Conservation (phyloP, 2,329 filamentous ascomycete species). For the Fonsecaea multimorphosa region DNA sequence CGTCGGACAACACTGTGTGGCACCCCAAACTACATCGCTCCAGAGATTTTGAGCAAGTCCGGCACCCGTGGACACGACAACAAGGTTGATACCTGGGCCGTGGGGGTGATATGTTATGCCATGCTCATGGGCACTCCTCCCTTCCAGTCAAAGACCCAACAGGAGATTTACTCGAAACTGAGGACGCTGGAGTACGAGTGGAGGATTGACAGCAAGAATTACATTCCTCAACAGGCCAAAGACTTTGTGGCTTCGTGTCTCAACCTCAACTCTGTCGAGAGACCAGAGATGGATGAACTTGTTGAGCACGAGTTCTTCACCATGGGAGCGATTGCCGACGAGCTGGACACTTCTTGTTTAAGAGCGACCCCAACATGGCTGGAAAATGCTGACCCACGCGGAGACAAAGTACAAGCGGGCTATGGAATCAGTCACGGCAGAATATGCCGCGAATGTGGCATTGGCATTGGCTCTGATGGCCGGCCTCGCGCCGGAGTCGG, state of each 20-base stretch:
- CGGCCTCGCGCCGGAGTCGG: slow-evolving; percentile 51
- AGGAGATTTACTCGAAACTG: slow-evolving; percentile 59
- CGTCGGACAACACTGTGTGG: slow-evolving; percentile 93
- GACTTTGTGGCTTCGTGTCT: slow-evolving; percentile 55
- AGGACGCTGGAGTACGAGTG: slow-evolving; percentile 56
- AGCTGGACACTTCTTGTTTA: slow-evolving; percentile 50
- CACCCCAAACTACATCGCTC: slow-evolving; percentile 97
- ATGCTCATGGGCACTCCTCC: slow-evolving; percentile 96
- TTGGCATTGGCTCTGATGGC: slow-evolving; percentile 52
- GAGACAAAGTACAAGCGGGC: slow-evolving; percentile 52
- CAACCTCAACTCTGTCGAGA: slow-evolving; percentile 55
- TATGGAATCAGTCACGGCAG: slow-evolving; percentile 53
- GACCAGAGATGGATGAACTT: slow-evolving; percentile 57
- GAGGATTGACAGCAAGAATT: slow-evolving; percentile 55
- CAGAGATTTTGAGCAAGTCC: slow-evolving; percentile 92
- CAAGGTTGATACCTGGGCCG: slow-evolving; percentile 97
- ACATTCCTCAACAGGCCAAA: slow-evolving; percentile 58
- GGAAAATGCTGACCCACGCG: slow-evolving; percentile 51
- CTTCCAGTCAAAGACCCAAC: slow-evolving; percentile 77
- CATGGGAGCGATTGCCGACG: slow-evolving; percentile 56
- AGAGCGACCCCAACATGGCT: slow-evolving; percentile 52
- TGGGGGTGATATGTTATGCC: slow-evolving; percentile 95
- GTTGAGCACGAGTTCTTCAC: slow-evolving; percentile 58
- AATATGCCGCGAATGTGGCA: slow-evolving; percentile 54
- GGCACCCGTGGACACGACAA: slow-evolving; percentile 82